phyloP scores from a whole-genome alignment of 2,329 filamentous ascomycete genomes.

The Ceratocystis variospora region DNA sequence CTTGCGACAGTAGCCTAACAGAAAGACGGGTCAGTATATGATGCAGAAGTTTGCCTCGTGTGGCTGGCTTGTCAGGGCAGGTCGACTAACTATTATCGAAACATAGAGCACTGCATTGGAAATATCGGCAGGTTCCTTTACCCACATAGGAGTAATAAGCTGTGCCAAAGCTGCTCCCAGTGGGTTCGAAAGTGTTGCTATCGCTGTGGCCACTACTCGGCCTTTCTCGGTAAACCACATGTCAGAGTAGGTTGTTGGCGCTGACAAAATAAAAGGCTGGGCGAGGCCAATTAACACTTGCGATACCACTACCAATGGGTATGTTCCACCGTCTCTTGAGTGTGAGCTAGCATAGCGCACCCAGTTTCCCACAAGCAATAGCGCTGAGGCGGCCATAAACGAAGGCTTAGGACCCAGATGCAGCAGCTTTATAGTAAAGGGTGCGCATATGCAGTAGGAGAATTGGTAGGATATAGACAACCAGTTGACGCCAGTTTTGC shows the following conservation, averaged over 20 bases:
- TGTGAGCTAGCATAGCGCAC: constrained; percentile 63
- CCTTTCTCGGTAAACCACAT: constrained; percentile 73
- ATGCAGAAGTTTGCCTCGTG: neutral
- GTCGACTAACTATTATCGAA: constrained; percentile 57
- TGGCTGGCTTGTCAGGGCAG: neutral
- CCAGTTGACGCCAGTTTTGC: constrained; percentile 77
- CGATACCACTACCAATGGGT: constrained; percentile 71
- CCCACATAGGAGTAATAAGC: constrained; percentile 70
- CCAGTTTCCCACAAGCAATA: constrained; percentile 80
- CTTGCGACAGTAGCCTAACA: constrained; percentile 46
- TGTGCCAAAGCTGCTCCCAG: constrained; percentile 81
- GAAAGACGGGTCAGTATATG: neutral
- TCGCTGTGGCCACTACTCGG: constrained; percentile 72
- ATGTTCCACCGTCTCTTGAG: constrained; percentile 43
- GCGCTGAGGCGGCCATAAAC: constrained; percentile 56
- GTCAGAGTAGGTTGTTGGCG: constrained; percentile 82
- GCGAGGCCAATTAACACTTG: constrained; percentile 81
- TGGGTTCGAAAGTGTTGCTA: constrained; percentile 76
- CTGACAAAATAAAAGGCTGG: constrained; percentile 82
- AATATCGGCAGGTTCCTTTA: constrained; percentile 46
- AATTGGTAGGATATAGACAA: constrained; percentile 79
- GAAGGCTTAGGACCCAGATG: constrained; percentile 67
- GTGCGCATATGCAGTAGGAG: constrained; percentile 60
- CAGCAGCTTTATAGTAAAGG: constrained; percentile 60
- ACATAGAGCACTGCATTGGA: constrained; percentile 76